Base-by-base conservation (phyloP, 176 grass and related monocot genomes). In the Aegilops tauschii region DNA sequence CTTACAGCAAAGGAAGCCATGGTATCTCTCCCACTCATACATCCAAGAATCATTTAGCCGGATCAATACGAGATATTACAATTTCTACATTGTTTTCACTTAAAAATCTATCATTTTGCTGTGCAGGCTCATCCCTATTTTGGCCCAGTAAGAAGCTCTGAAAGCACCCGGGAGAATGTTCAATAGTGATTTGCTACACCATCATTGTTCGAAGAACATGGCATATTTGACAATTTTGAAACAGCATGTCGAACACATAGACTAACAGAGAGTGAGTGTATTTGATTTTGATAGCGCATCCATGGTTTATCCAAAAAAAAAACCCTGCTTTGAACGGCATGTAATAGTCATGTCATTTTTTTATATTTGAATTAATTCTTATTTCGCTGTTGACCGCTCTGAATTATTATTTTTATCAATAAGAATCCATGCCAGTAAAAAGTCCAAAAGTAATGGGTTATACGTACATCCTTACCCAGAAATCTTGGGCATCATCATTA, bases 1-100 rank as follows among this genome's bases (percentile, higher is more conserved):
- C 90, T 80, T 79, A 96, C 97, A 83, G 90, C 94, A 61, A 99
- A 96, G 85, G 94, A 96, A 86, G 91, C 92, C 29, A 99, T 99
- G 94, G 92, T 96, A 90, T 34, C 42, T 61, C 4, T 29, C 27
- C 6, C 42, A 34, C 9, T 36, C 39, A 3, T 29, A 58, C 7
- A 49, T 71, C 76, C 81, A 74, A 12, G 79, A 92, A 65, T 2
- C 54, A 36, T 69, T 45, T 72, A 70, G 28, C 12, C 34, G 5
- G 23, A 82, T 65, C 20, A 30, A n/a, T 59, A 44, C 0, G 16
- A 5, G 6, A 75, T 84, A 8, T 39, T 39, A 61, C 31, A 73
- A 12, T 31, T 84, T n/a, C 9, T n/a, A 18, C 56, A 61, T 50
- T n/a, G 20, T 8, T 35, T 5, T 1, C 56, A 35, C 66, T 75